Percentiles rank a stretch among this genome's conserved stretches.
Evolutionary conservation across 2,329 filamentous ascomycete species (phyloP).

Genomic region (Talaromyces sp.): DNA sequence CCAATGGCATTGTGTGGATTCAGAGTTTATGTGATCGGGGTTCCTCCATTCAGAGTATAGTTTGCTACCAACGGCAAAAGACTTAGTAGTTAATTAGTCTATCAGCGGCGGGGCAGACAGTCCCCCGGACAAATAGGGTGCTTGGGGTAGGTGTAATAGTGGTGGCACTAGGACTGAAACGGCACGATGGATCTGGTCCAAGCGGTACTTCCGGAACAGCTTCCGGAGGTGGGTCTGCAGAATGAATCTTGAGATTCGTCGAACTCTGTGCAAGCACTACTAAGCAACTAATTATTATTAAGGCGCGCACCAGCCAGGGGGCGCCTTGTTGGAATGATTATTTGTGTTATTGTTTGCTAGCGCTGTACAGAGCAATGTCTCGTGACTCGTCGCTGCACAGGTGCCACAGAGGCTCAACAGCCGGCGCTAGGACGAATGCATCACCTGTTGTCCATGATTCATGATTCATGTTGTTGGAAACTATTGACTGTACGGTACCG

Average conservation of each 20-base stretch:
- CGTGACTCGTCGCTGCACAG: background rate
- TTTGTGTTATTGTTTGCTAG: too few species aligned
- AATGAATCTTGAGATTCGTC: background rate
- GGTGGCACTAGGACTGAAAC: background rate
- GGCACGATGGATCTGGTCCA: background rate
- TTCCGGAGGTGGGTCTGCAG: background rate
- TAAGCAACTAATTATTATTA: too few species aligned
- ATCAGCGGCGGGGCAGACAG: background rate
- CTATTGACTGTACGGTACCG: background rate
- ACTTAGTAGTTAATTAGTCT: background rate
- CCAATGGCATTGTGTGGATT: background rate
- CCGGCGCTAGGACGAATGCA: background rate
- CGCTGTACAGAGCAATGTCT: background rate
- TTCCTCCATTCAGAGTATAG: background rate
- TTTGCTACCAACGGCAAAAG: too few species aligned
- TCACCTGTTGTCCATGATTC: background rate
- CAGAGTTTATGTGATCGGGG: background rate
- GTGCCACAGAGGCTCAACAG: background rate
- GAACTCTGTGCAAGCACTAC: background rate
- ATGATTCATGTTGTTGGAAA: background rate
- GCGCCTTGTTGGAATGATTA: background rate
- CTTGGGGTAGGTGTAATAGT: background rate
- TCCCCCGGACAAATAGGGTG: background rate
- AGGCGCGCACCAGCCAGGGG: background rate
- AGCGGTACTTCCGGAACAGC: background rate